A percentile compares a stretch with the other conserved stretches of the same genome.
Evolutionary conservation across 1,139 yeast species (phyloP).

Genomic region (Hansenula lynferdii): DNA sequence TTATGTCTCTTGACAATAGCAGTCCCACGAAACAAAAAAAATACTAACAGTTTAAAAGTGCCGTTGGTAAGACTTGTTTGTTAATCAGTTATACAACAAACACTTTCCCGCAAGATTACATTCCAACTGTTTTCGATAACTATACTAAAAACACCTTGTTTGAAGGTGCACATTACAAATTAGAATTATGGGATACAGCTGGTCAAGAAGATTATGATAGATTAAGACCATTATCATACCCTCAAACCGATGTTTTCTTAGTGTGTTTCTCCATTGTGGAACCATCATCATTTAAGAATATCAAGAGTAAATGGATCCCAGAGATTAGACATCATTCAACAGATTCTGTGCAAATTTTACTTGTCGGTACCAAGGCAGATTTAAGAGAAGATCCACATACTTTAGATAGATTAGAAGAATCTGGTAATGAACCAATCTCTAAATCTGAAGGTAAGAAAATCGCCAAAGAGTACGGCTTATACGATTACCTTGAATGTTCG

Average conservation of each 20-base stretch:
- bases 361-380: conserved; percentile 87
- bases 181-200: conserved; percentile 97
- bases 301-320: conserved; percentile 76
- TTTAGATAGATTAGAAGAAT: conserved; percentile 63
- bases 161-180: conserved; percentile 67
- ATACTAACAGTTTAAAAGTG: conserved; percentile 32
- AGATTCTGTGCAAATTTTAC: conserved; percentile 53
- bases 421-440: conserved; percentile 58
- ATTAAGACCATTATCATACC: conserved; percentile 85
- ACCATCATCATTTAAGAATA: conserved; percentile 78
- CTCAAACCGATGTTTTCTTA: conserved; percentile 86
- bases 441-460: conserved; percentile 59
- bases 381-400: conserved; percentile 78
- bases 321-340: conserved; percentile 87
- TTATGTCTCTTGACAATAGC: too few relatives aligned
- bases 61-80: conserved; percentile 91
- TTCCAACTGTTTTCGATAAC: conserved; percentile 91
- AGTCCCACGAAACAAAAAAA: background rate
- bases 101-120: conserved; percentile 92
- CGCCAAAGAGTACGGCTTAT: conserved; percentile 70
- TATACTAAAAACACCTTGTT: conserved; percentile 85
- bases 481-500: conserved; percentile 81
- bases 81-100: conserved; percentile 88
- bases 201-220: conserved; percentile 95
- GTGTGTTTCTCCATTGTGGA: conserved; percentile 85